These are phyloP conservation scores for Periconia sp. DNA, from an alignment of 2,329 filamentous ascomycete species.

Conservation along the genomic window DNA sequence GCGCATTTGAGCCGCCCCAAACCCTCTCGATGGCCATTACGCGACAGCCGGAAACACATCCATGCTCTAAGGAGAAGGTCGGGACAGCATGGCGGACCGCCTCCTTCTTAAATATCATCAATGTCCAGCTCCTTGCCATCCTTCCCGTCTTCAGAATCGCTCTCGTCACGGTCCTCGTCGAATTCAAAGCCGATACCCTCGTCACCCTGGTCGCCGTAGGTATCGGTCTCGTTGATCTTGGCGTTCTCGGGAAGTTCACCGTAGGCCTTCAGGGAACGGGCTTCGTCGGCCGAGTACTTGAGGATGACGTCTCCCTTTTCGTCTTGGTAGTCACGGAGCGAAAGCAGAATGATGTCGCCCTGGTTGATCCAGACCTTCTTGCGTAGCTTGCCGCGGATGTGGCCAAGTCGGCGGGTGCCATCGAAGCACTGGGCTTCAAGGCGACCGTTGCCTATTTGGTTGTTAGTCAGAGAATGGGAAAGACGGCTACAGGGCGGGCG, in stretches of 20 bases:
- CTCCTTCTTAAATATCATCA: conserved; percentile 77
- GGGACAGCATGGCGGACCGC: conserved; percentile 47
- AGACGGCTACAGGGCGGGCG: no score
- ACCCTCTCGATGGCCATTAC: conserved; percentile 14
- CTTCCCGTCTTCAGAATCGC: conserved; percentile 62
- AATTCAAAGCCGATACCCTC: conserved; percentile 98
- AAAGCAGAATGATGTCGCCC: conserved; percentile 75
- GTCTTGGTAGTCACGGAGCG: conserved; percentile 90
- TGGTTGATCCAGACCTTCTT: conserved; percentile 99
- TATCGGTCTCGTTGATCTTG: conserved; percentile 99
- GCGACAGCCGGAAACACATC: conserved; percentile 17
- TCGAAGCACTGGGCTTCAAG: conserved; percentile 96
- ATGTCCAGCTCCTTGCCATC: conserved; percentile 86
- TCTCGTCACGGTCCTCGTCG: conserved; percentile 81
- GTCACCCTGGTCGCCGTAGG: conserved; percentile 86
- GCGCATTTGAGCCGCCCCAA: conserved; percentile 46
- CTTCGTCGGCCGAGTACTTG: conserved; percentile 87
- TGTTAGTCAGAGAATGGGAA: background rate
- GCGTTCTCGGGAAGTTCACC: conserved; percentile 95
- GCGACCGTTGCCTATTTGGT: conserved; percentile 70
- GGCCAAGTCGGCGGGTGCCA: conserved; percentile 82
- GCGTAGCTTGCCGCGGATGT: conserved; percentile 93
- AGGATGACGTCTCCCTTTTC: conserved; percentile 89
- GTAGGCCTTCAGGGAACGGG: conserved; percentile 92
- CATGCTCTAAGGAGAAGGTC: conserved; percentile 18